Evolutionary conservation across 257 asterid genomes (phyloP).

Genomic region (Solanum sitiens): DNA sequence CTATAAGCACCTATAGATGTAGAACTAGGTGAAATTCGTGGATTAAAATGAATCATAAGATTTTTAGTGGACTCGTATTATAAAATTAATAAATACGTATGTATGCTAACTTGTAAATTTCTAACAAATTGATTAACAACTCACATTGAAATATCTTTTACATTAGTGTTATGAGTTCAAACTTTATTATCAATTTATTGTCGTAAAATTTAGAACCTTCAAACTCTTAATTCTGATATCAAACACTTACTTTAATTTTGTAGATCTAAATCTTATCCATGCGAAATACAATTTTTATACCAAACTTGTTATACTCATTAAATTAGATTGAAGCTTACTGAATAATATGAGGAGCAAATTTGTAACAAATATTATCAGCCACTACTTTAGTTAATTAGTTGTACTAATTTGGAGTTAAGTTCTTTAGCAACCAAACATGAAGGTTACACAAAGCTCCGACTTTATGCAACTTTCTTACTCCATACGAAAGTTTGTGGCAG

Average conservation of each 20-base stretch:
- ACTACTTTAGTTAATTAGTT: not conserved
- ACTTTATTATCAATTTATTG: too few species aligned
- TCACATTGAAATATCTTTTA: too few species aligned
- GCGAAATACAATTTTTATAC: not conserved
- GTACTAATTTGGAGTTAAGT: not conserved
- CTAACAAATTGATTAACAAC: too few species aligned
- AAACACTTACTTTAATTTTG: not conserved
- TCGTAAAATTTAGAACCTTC: too few species aligned
- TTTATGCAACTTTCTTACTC: not conserved
- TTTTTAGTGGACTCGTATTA: too few species aligned
- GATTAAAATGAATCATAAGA: too few species aligned
- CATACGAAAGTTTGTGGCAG: not conserved
- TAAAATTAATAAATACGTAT: too few species aligned
- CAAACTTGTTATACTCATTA: not conserved
- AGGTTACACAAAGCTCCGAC: not conserved
- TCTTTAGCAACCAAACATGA: too few species aligned
- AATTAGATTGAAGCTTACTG: not conserved
- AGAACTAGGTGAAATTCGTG: too few species aligned
- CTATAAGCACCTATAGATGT: fast-evolving
- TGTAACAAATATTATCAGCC: not conserved
- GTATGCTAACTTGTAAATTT: too few species aligned
- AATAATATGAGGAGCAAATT: not conserved
- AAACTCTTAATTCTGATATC: too few species aligned
- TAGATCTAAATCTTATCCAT: not conserved
- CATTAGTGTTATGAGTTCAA: too few species aligned